Evolutionary conservation across 2,329 filamentous ascomycete species (phyloP).

Genomic region (Orbilia brochopaga): DNA sequence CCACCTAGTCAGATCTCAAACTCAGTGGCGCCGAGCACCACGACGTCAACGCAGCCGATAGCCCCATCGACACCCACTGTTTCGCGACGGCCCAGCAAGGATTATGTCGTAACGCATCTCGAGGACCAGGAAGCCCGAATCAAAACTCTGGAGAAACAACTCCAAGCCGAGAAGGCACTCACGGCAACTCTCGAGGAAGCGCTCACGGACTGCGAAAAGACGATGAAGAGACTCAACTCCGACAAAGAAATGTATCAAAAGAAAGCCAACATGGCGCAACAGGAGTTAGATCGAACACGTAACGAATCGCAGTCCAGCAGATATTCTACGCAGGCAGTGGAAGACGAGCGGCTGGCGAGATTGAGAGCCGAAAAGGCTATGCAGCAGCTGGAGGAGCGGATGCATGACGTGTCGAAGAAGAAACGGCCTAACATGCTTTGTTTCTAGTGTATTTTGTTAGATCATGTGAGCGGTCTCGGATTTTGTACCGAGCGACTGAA

Average conservation of each 20-base stretch:
- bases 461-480: background rate
- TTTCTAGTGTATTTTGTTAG: constrained; percentile 68
- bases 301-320: constrained; percentile 62
- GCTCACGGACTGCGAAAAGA: constrained; percentile 84
- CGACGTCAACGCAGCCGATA: constrained; percentile 57
- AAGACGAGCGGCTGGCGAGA: constrained; percentile 93
- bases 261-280: constrained; percentile 66
- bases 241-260: constrained; percentile 91
- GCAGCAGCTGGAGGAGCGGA: constrained; percentile 88
- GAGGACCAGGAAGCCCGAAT: constrained; percentile 96
- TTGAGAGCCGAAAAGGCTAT: constrained; percentile 87
- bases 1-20: constrained; percentile 60
- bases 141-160: constrained; percentile 93
- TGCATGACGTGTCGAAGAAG: constrained; percentile 84
- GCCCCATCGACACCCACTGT: constrained; percentile 66
- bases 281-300: constrained; percentile 54
- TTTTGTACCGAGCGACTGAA: too few species aligned
- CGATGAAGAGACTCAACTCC: constrained; percentile 64
- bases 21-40: constrained; percentile 57
- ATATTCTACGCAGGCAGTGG: constrained; percentile 81
- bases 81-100: constrained; percentile 80
- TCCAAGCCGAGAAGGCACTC: constrained; percentile 93
- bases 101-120: constrained; percentile 77
- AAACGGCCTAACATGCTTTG: constrained; percentile 97
- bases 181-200: constrained; percentile 95